Base-by-base conservation (phyloP, 352 stramenopile genomes). In the Globisporangium solare region DNA sequence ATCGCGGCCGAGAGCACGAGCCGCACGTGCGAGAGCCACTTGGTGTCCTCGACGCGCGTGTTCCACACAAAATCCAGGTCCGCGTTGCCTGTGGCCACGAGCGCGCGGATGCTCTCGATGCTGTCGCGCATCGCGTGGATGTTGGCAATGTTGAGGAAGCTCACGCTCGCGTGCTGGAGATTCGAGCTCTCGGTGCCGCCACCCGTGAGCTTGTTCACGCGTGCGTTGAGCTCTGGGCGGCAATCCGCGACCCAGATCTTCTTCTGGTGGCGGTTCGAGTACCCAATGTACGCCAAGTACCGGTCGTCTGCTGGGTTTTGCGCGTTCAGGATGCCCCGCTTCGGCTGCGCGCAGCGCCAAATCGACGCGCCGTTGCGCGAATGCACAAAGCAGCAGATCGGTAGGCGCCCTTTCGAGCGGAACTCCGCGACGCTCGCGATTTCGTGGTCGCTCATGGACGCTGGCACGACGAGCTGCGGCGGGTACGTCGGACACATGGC, bases 81-180 rank as follows among this genome's bases (percentile, higher is more conserved):
- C 8, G 73, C 53, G 31, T 80, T 80, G n/a, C 42, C 60, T 0
- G 56, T 67, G 1, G 31, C 24, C 0, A 88, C 73, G 22, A 92
- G 70, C 6, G 60, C 63, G 20, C 79, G 72, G 3, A 97, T 61
- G 41, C 63, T 71, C 51, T 92, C 77, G 18, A 96, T 68, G 58
- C 76, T 89, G 48, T 97, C 86, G 14, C 92, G 84, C 81, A 98
- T 94, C 8, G 85, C 88, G 61, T 98, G 92, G 56, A 98, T 98
- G 68, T 98, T 97, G 15, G 83, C 84, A 54, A 98, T 97, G 63
- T 95, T 90, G 15, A 96, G 71, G 58, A 96, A 97, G 10, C 67
- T 83, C 43, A 97, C 69, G 10, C 63, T 73, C 7, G 83, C 80
- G 48, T 96, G 89, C 13, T 71, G 64, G 14, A 89, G 70, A 50